These are phyloP conservation scores for Venturia effusa DNA, from an alignment of 2,329 filamentous ascomycete species.

Conservation along the genomic window DNA sequence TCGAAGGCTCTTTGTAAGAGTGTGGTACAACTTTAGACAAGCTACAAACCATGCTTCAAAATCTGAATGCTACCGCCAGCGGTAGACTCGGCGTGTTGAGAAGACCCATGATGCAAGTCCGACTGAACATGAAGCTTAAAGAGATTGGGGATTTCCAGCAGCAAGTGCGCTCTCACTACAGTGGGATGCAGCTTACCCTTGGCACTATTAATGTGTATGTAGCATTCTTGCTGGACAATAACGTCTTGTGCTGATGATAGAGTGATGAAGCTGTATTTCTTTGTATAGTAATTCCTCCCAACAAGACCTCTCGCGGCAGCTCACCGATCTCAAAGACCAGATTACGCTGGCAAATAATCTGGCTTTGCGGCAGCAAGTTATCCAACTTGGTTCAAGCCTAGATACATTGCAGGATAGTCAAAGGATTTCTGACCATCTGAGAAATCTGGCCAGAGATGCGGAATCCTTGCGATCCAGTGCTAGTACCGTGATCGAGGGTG, in stretches of 20 bases:
- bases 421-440: neutral
- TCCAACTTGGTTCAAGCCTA: neutral
- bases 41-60: neutral
- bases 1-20: neutral
- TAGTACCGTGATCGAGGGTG: neutral
- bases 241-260: neutral
- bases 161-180: neutral
- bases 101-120: neutral
- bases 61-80: neutral
- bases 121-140: constrained; percentile 1
- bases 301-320: neutral
- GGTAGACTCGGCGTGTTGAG: neutral
- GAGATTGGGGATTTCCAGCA: neutral
- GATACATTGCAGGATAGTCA: neutral
- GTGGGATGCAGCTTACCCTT: neutral
- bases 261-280: neutral
- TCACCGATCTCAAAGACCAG: neutral
- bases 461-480: neutral
- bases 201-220: constrained; percentile 1
- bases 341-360: neutral
- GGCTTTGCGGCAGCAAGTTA: neutral
- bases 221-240: neutral
- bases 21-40: constrained; percentile 3
- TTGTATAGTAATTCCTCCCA: neutral
- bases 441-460: neutral